A percentile compares a stretch with the other conserved stretches of the same genome.
Conservation (phyloP, 768 basidiomycete genomes). For the Lactarius pseudohatsudake region DNA sequence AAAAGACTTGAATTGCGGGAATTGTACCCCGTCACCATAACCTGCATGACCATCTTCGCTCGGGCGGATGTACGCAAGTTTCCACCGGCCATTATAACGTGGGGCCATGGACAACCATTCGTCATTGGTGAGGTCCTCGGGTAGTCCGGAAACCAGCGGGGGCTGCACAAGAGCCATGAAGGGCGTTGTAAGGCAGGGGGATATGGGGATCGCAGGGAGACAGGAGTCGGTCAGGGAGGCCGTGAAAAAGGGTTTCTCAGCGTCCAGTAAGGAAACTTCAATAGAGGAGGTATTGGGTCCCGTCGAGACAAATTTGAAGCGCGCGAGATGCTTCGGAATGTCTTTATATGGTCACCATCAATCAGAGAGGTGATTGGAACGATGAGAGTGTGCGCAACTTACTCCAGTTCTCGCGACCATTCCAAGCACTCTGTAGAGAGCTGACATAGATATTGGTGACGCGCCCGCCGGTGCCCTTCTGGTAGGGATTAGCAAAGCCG, state of each 20-base stretch:
- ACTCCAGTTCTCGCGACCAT: slow-evolving; percentile 28
- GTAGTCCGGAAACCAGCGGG: slow-evolving; percentile 1
- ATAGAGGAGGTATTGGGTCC: neutral
- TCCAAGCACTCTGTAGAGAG: slow-evolving; percentile 12
- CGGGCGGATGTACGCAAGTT: slow-evolving; percentile 18
- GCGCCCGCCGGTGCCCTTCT: slow-evolving; percentile 1
- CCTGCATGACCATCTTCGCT: neutral
- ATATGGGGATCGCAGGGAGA: slow-evolving; percentile 19
- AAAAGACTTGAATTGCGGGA: slow-evolving; percentile 6
- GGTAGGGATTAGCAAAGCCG: slow-evolving; percentile 8
- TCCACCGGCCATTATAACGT: slow-evolving; percentile 15
- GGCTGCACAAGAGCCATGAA: slow-evolving; percentile 15
- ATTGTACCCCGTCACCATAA: slow-evolving; percentile 23
- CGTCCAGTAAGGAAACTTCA: slow-evolving; percentile 10
- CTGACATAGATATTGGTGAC: slow-evolving; percentile 27
- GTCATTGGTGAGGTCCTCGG: neutral
- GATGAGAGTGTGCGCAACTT: neutral
- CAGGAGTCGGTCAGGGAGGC: slow-evolving; percentile 21
- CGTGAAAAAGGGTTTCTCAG: slow-evolving; percentile 21
- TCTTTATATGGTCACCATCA: slow-evolving; percentile 4
- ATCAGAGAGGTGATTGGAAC: neutral
- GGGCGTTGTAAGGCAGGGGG: slow-evolving; percentile 2
- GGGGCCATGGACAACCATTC: slow-evolving; percentile 22
- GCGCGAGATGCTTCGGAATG: slow-evolving; percentile 22
- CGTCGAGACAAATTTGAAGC: slow-evolving; percentile 14